Base-by-base conservation (phyloP, 1,139 yeast genomes). In the Candida sp. region DNA sequence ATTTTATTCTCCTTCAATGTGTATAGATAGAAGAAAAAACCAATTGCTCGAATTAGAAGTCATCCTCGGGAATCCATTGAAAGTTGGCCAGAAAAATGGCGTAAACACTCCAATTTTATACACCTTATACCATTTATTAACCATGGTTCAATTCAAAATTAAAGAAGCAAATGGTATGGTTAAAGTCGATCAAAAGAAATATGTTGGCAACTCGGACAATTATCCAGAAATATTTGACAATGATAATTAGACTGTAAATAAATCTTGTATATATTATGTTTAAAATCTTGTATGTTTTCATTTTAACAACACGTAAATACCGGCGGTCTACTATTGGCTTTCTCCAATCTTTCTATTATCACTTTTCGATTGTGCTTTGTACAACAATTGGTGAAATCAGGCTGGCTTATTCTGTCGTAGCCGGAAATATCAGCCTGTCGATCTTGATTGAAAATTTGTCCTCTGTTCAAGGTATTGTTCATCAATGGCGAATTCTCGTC, bases 1-100 rank as follows among this genome's bases (percentile, higher is more conserved):
- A 29, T 82, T 79, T 66, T 84, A 82, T 57, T 65, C 75, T 34
- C 93, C 93, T 1, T 83, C 90, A 15, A 85, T 84, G 90, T 74
- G 81, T 51, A 81, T 86, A 9, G 95, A 86, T 59, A 70, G 76
- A 25, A 75, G 86, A 46, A 84, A 84, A 61, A 81, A 82, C 21
- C 85, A 84, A 53, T 81, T 82, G 45, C 73, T 84, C 56, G 95
- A 87, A 61, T 64, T 83, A 42, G 90, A 84, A 55, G 81, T 79
- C 21, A 82, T 87, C 48, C 65, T 86, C 43, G 91, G 93, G 2
- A 85, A 82, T 56, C 88, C 93, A 0, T 63, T 87, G 49, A 70
- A 72, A 36, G 67, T 81, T 40, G 93, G 90, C 2, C 59, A 67
- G 39, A 68, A 68, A 44, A 74, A 80, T 47, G 71, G 73, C 3